Percentiles rank a stretch among this genome's conserved stretches.
These are phyloP conservation scores for Fusarium sp. DNA, from an alignment of 2,329 filamentous ascomycete genomes.

Conservation along the genomic window DNA sequence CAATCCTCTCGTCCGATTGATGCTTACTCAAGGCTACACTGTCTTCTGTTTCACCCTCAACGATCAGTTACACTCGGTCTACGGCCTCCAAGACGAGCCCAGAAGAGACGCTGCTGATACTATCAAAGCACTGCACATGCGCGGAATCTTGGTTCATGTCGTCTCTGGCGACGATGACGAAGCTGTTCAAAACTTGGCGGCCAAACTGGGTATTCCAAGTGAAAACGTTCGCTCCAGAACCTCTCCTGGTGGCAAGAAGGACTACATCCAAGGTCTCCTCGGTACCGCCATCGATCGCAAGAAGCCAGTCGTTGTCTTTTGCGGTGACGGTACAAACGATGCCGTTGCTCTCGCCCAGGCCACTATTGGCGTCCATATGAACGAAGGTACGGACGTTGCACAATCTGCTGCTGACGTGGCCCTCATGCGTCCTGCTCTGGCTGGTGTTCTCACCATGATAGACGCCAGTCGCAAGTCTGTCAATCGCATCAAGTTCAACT, in stretches of 20 bases:
- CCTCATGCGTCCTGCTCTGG: conserved; percentile 67
- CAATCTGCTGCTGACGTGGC: conserved; percentile 75
- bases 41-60: conserved; percentile 61
- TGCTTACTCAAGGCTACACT: conserved; percentile 54
- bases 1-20: conserved; percentile 48
- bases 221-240: conserved; percentile 55
- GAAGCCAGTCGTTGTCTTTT: conserved; percentile 68
- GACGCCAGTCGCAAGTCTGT: conserved; percentile 60
- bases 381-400: conserved; percentile 71
- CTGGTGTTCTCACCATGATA: conserved; percentile 68
- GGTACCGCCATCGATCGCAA: conserved; percentile 19
- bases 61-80: conserved; percentile 52
- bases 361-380: conserved; percentile 76
- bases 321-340: conserved; percentile 84
- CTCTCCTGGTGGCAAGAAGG: conserved; percentile 59
- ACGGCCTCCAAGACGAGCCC: conserved; percentile 59
- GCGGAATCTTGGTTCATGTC: conserved; percentile 58
- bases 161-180: conserved; percentile 65
- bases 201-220: conserved; percentile 53
- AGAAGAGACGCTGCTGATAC: conserved; percentile 55
- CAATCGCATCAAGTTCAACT: conserved; percentile 72
- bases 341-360: conserved; percentile 77
- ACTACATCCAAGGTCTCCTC: conserved; percentile 56
- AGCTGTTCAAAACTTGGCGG: conserved; percentile 57
- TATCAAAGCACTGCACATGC: conserved; percentile 51